A percentile compares a stretch with the other conserved stretches of the same genome.
Evolutionary conservation across 1,284 basidiomycete species (phyloP).

Genomic region (Phenoliferia sp.): DNA sequence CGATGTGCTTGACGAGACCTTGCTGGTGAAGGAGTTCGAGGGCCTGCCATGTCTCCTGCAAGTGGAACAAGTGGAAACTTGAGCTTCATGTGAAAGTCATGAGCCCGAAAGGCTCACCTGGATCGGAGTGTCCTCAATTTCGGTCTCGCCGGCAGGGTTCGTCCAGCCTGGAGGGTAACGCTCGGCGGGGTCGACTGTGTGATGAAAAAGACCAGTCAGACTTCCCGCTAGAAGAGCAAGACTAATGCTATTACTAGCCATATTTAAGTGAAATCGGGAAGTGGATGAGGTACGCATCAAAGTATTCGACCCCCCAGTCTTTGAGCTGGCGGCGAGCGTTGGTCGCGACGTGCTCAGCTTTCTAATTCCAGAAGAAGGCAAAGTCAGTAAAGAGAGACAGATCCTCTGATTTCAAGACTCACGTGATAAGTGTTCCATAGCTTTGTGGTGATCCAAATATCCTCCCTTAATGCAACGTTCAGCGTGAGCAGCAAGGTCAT

Average conservation of each 20-base stretch:
- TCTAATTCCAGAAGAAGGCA: background rate
- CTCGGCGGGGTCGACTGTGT: slow-evolving; percentile 58
- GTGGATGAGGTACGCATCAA: slow-evolving; percentile 49
- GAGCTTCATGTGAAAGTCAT: background rate
- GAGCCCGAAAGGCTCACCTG: slow-evolving; percentile 39
- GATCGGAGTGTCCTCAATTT: background rate
- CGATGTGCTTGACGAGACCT: slow-evolving; percentile 69
- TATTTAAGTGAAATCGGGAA: slow-evolving; percentile 63
- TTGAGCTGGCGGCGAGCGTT: background rate
- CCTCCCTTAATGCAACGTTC: background rate
- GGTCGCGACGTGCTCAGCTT: background rate
- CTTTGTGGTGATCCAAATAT: background rate
- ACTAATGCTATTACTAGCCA: background rate
- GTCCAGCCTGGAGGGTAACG: slow-evolving; percentile 69
- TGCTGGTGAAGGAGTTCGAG: slow-evolving; percentile 43
- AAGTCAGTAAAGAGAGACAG: background rate
- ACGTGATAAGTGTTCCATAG: background rate
- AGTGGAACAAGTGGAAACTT: background rate
- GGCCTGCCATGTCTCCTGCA: background rate
- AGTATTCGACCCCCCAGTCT: background rate
- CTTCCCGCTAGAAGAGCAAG: background rate
- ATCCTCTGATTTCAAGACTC: background rate
- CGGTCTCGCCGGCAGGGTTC: slow-evolving; percentile 54
- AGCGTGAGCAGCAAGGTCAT: background rate
- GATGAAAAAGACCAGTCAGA: background rate